Percentiles rank a stretch among this genome's conserved stretches.
Conservation (phyloP, 306 rosid species). For the Gynostemma pentaphyllum region DNA sequence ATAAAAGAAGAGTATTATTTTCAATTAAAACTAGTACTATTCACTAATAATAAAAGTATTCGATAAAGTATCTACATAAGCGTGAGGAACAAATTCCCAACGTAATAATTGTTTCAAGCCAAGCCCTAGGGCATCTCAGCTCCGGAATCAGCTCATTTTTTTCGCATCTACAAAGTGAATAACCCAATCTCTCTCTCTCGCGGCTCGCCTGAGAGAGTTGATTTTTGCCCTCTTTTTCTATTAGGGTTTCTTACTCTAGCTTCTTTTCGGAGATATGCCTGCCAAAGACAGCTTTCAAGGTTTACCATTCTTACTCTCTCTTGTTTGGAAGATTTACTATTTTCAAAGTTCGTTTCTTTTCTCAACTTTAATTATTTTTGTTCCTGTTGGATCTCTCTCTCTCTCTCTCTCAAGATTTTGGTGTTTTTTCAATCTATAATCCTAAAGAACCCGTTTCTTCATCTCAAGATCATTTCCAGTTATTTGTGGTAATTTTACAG, state of each 20-base stretch:
- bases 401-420: not conserved
- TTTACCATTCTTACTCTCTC: not conserved
- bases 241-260: not conserved
- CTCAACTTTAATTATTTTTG: not conserved
- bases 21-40: too few relatives aligned
- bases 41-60: too few relatives aligned
- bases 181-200: not conserved
- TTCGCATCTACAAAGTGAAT: not conserved
- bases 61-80: too few relatives aligned
- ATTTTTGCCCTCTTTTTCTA: not conserved
- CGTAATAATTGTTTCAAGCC: too few relatives aligned
- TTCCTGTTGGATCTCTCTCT: not conserved
- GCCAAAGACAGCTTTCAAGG: slow-evolving; percentile 47
- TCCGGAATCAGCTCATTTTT: not conserved
- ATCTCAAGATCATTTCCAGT: not conserved
- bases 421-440: not conserved
- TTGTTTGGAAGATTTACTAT: not conserved
- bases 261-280: slow-evolving; percentile 23
- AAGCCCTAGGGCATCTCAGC: slow-evolving; percentile 9
- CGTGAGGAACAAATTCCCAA: too few relatives aligned
- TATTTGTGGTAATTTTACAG: not conserved
- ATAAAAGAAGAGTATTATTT: too few relatives aligned
- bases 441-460: not conserved
- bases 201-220: not conserved
- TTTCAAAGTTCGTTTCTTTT: not conserved